These are phyloP conservation scores for Rhodomyrtus psidioides DNA, from an alignment of 441 rosid species.

Conservation along the genomic window DNA sequence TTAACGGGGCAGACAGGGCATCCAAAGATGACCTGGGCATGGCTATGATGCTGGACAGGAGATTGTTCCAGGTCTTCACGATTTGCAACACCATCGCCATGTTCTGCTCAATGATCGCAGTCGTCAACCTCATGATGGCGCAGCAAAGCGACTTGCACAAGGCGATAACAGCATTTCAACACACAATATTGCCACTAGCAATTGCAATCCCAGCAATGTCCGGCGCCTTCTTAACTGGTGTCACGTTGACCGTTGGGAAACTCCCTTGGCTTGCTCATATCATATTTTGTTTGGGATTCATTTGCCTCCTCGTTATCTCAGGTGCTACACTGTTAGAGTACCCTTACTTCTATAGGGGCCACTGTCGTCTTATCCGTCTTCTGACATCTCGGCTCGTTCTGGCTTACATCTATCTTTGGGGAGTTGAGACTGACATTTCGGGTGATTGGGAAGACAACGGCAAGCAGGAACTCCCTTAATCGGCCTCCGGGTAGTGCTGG, in stretches of 20 bases:
- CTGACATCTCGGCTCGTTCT: background rate
- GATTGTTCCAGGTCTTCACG: background rate
- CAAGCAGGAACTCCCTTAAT: background rate
- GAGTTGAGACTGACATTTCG: background rate
- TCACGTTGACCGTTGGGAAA: background rate
- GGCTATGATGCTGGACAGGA: background rate
- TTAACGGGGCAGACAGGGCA: accelerated
- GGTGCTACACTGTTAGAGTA: background rate
- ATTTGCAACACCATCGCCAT: background rate
- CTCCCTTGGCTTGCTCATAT: background rate
- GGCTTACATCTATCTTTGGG: background rate
- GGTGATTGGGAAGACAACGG: background rate
- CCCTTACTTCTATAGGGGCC: accelerated
- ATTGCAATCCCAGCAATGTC: background rate
- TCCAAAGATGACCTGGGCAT: background rate
- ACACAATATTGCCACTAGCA: accelerated
- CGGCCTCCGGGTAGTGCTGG: background rate
- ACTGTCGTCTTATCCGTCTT: background rate
- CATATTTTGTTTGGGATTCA: background rate
- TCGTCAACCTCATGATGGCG: background rate
- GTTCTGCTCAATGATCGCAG: background rate
- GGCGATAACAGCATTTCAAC: accelerated
- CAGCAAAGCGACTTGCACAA: accelerated
- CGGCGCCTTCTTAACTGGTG: background rate
- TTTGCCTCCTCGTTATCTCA: background rate